Percentiles rank a stretch among this genome's conserved stretches.
Conservation (phyloP, 2,329 filamentous ascomycete species). For the Talaromyces piceae region DNA sequence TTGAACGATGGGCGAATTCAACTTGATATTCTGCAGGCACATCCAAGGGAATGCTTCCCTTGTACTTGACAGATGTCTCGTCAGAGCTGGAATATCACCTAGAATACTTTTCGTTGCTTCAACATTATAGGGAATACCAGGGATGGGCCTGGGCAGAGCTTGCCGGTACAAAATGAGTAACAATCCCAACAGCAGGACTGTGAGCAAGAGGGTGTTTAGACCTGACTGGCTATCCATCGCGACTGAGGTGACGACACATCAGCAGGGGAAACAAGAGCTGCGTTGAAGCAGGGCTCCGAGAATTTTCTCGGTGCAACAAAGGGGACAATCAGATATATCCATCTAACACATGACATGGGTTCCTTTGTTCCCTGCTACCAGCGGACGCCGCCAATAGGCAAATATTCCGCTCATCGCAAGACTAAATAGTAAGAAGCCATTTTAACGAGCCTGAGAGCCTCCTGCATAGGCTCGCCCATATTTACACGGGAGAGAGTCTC, state of each 20-base stretch:
- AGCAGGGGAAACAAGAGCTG: neutral
- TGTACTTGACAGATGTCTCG: neutral
- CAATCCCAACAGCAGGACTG: neutral
- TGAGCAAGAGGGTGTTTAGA: neutral
- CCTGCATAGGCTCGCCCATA: neutral
- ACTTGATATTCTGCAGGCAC: neutral
- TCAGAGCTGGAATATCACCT: neutral
- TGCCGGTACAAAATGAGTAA: neutral
- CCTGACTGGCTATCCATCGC: neutral
- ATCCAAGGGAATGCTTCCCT: neutral
- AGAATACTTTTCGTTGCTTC: neutral
- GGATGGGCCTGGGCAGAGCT: constrained; percentile 3
- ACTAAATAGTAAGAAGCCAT: neutral
- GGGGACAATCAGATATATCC: neutral
- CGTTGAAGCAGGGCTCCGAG: neutral
- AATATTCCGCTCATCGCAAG: neutral
- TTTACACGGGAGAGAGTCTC: neutral
- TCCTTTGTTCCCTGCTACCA: neutral
- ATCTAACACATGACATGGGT: no score
- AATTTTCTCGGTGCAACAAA: neutral
- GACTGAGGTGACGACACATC: neutral
- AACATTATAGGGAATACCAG: constrained; percentile 2
- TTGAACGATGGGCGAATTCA: constrained; percentile 39
- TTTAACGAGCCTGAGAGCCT: neutral
- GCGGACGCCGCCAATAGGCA: neutral